phyloP scores from a whole-genome alignment of 2,329 filamentous ascomycete species.

The Sporothrix phasma region DNA sequence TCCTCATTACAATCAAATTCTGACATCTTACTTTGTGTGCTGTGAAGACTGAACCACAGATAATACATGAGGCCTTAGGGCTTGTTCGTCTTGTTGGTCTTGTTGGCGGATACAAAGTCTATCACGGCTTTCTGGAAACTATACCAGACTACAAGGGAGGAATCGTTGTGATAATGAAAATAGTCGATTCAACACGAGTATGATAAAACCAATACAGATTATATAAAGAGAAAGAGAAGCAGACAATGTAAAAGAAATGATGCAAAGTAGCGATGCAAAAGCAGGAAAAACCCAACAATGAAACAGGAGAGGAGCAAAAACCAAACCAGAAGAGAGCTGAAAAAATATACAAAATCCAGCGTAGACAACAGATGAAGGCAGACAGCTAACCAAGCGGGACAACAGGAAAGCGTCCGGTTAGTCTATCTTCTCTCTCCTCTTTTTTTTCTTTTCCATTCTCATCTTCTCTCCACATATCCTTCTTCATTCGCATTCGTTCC shows the following conservation, averaged over 20 bases:
- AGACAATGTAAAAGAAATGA: neutral
- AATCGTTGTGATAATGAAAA: no score
- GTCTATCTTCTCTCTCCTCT: neutral
- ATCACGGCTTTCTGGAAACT: no score
- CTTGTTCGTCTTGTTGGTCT: no score
- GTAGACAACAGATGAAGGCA: neutral
- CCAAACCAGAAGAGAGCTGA: neutral
- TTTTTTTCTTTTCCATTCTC: neutral
- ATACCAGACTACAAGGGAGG: no score
- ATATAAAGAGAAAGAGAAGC: neutral
- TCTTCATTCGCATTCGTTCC: no score
- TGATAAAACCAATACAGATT: constrained; percentile 7
- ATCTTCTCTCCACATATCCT: no score
- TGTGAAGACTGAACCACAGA: no score
- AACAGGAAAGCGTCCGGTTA: neutral
- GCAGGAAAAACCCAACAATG: neutral
- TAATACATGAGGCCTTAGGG: no score
- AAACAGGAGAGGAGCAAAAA: neutral
- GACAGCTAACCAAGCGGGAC: no score
- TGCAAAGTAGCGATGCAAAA: neutral
- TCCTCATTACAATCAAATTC: neutral
- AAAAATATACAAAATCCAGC: neutral
- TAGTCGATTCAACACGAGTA: neutral
- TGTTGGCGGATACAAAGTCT: no score
- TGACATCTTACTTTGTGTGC: no score